Evolutionary conservation across 2,329 filamentous ascomycete genomes (phyloP), one percentile per base, ranked within the genome.

Genomic region (Arthrobotrys musiformis): DNA sequence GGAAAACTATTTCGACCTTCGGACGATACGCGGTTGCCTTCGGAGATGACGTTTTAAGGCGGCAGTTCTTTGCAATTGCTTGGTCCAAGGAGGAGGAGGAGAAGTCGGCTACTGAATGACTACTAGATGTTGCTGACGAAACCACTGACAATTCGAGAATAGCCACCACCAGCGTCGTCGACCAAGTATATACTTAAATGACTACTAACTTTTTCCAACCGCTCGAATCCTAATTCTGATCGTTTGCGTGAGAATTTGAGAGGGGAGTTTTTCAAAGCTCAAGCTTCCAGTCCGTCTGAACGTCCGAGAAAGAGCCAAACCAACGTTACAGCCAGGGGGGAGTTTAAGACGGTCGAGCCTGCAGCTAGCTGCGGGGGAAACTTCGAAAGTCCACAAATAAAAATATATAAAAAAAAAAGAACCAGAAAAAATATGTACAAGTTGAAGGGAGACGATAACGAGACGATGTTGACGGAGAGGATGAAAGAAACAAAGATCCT

Each of bases 341-440:
- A 22, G n/a, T n/a, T 42, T 4, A 17, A 42, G 44, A 48, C 24
- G 9, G 33, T 62, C 24, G 44, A 50, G 33, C 26, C 48, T 35
- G n/a, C 40, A 42, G 40, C 40, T 42, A 42, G 40, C 40, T 42
- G 60, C 63, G 63, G 48, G 54, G 54, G 26, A 58, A 58, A n/a
- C 33, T n/a, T 58, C 54, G 19, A 58, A 58, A 58, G n/a, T 19
- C 33, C 48, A 28, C 52, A 62, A 44, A 67, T 35, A 15, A 58
- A 74, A 44, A n/a, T n/a, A n/a, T n/a, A n/a, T n/a, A n/a, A 1
- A 52, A 74, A 28, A 63, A 75, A 37, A 54, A 48, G 22, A 67
- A 48, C 40, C 24, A 19, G 42, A 37, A 33, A 73, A 73, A 73
- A 73, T 77, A 77, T 77, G 73, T 77, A 77, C 73, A 77, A 28